Percentiles rank a stretch among this genome's conserved stretches.
phyloP scores from a whole-genome alignment of 1,284 basidiomycete species.

The Cerrena zonata region DNA sequence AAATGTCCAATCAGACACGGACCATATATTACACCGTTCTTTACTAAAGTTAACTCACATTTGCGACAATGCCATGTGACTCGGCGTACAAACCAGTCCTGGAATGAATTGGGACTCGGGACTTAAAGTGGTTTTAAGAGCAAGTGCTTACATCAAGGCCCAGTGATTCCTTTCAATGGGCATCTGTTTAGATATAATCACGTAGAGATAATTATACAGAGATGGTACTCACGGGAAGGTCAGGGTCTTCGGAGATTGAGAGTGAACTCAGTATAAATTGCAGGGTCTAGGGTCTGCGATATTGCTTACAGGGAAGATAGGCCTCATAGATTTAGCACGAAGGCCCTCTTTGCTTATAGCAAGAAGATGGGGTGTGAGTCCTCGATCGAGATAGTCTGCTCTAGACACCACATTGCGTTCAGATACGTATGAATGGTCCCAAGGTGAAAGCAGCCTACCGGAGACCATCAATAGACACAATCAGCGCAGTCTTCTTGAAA shows the following conservation, averaged over 20 bases:
- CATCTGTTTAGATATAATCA: too few species aligned
- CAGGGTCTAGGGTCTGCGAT: neutral
- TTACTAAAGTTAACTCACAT: conserved; percentile 43
- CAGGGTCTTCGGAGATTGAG: conserved; percentile 49
- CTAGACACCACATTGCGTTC: conserved; percentile 34
- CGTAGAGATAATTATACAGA: neutral
- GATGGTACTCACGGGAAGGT: conserved; percentile 73
- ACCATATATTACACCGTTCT: neutral
- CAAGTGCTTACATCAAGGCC: conserved; percentile 59
- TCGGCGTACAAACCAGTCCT: conserved; percentile 86
- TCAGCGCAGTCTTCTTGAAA: conserved; percentile 73
- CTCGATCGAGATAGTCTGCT: conserved; percentile 78
- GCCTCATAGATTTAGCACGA: conserved; percentile 79
- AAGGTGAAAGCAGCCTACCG: conserved; percentile 40
- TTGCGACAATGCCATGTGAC: conserved; percentile 85
- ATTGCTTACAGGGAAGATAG: conserved; percentile 73
- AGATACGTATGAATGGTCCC: neutral
- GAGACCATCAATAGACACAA: conserved; percentile 84
- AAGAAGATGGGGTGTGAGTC: conserved; percentile 74
- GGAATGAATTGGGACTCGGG: neutral
- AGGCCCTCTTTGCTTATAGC: conserved; percentile 74
- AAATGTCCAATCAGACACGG: conserved; percentile 2
- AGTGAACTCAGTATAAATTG: neutral
- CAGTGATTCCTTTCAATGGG: conserved; percentile 79
- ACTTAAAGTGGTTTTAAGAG: neutral